Evolutionary conservation across 2,329 filamentous ascomycete species (phyloP), one percentile per base, ranked within the genome.

Genomic region (Fusarium sambucinum): DNA sequence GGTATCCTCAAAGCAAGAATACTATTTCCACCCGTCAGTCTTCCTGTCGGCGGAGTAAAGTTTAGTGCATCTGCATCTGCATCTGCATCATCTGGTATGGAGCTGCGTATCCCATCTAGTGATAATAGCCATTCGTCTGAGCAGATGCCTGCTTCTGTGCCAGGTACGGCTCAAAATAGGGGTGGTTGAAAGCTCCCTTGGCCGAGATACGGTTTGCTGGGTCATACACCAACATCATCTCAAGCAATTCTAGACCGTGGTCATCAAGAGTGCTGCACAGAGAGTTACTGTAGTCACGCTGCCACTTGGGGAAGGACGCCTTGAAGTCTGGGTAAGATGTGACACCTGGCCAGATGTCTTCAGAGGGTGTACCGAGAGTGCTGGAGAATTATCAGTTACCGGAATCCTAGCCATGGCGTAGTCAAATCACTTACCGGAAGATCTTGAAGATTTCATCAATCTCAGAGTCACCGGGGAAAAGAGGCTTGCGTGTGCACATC

Each of bases 271-370:
- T 90, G 42, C 87, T 86, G 74, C 94, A 92, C 35, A 96, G 84
- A 29, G 87, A 82, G 48, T 84, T 83, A 25, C 86, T 84, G 61
- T 87, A 84, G 75, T 94, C 90, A 59, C 92, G 89, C 73, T 86
- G 85, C 94, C 94, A 97, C 81, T 96, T 96, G 69, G 94, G 94
- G 81, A 97, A 97, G 5, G 92, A 94, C 29, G 91, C 79, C 81
- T 97, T 97, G 86, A 94, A 97, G 80, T 97, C 94, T 41, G 94
- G 94, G 82, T 96, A 96, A 10, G 92, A 94, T n/a, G 93, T 96
- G 60, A 97, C 93, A 63, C 94, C 94, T 32, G 94, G 94, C 94
- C 94, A 97, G 60, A 89, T 85, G 10, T 88, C 84, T 77, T 97
- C 94, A 55, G 89, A 88, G 5, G 94, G 94, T 6, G 94, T 97